Conservation (phyloP, 495 filamentous ascomycete species). For the Gamarada debralockiae region DNA sequence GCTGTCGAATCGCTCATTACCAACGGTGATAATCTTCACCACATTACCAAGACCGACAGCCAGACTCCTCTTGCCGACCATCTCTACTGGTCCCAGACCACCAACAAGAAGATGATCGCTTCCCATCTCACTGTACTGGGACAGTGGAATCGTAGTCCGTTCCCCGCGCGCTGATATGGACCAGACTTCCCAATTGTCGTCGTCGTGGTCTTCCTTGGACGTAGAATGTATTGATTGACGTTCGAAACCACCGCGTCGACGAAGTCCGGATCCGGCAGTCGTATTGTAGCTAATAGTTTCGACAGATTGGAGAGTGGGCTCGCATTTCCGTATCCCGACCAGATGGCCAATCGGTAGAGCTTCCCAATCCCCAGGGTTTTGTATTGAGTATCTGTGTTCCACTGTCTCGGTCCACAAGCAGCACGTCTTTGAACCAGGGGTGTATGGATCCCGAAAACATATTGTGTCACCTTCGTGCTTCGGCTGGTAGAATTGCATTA, state of each 20-base stretch:
- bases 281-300: background rate
- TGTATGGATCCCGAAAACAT: constrained; percentile 31
- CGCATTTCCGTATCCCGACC: constrained; percentile 39
- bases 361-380: constrained; percentile 47
- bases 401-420: constrained; percentile 39
- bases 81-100: constrained; percentile 53
- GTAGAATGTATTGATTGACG: background rate
- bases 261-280: constrained; percentile 6
- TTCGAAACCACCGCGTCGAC: constrained; percentile 11
- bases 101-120: constrained; percentile 51
- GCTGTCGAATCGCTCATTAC: constrained; percentile 53
- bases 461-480: constrained; percentile 37
- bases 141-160: constrained; percentile 14
- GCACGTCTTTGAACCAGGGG: constrained; percentile 25
- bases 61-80: constrained; percentile 52
- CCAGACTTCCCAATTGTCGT: constrained; percentile 64
- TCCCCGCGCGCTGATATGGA: constrained; percentile 47
- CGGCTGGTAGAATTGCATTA: constrained; percentile 54
- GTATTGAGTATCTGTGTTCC: constrained; percentile 32
- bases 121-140: constrained; percentile 27
- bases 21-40: constrained; percentile 60
- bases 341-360: constrained; percentile 42
- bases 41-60: constrained; percentile 65
- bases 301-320: background rate
- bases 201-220: background rate